A percentile compares a stretch with the other conserved stretches of the same genome.
These are phyloP conservation scores for Schwanniomyces sp. DNA, from an alignment of 805 yeast genomes.

Conservation along the genomic window DNA sequence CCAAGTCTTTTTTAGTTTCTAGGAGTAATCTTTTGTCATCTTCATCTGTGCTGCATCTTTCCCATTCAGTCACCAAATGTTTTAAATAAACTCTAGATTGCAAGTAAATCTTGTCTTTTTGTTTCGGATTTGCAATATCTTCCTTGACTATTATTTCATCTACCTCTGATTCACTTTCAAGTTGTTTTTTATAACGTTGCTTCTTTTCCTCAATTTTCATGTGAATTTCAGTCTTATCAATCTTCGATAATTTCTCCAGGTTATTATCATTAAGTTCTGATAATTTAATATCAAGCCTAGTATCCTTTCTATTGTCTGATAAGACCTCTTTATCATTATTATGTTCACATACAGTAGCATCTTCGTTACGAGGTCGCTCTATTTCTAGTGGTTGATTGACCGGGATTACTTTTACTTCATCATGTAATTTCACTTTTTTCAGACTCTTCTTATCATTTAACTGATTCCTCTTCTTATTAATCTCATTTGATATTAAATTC, in stretches of 20 bases:
- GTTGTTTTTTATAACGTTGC: slow-evolving; percentile 21
- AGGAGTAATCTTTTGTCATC: slow-evolving; percentile 14
- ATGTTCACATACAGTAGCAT: not conserved
- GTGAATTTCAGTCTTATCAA: slow-evolving; percentile 18
- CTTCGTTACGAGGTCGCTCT: not conserved
- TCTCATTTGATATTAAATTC: slow-evolving; percentile 47
- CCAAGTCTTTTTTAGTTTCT: slow-evolving; percentile 47
- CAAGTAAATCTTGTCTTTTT: slow-evolving; percentile 26
- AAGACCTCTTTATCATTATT: slow-evolving; percentile 1
- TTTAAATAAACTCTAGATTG: slow-evolving; percentile 52
- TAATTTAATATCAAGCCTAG: slow-evolving; percentile 20
- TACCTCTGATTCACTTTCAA: slow-evolving; percentile 23
- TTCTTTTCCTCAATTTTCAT: slow-evolving; percentile 14
- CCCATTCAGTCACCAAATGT: slow-evolving; percentile 46
- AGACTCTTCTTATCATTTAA: slow-evolving; percentile 10
- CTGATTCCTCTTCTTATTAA: slow-evolving; percentile 41
- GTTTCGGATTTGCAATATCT: slow-evolving; percentile 28
- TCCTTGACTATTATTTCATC: slow-evolving; percentile 15
- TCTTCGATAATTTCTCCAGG: slow-evolving; percentile 9
- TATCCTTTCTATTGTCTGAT: slow-evolving; percentile 18
- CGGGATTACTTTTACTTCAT: not conserved
- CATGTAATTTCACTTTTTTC: slow-evolving; percentile 7
- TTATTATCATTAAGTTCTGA: slow-evolving; percentile 16
- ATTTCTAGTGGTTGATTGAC: not conserved
- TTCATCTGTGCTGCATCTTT: slow-evolving; percentile 13